These are phyloP conservation scores for Cochlearia excelsa DNA, from an alignment of 345 rosid species.

Conservation along the genomic window DNA sequence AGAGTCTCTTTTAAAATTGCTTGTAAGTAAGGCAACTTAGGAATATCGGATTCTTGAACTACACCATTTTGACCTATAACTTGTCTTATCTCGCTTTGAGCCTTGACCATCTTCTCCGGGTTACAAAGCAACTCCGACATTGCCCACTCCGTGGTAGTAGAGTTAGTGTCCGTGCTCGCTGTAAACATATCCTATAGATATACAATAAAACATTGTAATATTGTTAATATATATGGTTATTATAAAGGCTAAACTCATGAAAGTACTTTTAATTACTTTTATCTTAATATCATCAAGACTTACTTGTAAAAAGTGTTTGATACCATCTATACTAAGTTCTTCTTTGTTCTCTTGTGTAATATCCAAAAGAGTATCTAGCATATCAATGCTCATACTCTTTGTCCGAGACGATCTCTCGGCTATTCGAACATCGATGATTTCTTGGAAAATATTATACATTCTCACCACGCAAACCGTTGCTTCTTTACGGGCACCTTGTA, in stretches of 20 bases:
- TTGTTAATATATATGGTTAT: too few species aligned
- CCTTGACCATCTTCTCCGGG: too few species aligned
- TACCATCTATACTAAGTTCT: constrained; percentile 13
- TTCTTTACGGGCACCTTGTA: constrained; percentile 37
- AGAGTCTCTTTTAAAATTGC: constrained; percentile 30
- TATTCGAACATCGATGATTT: constrained; percentile 30
- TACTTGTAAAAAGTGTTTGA: constrained; percentile 39
- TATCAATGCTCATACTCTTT: constrained; percentile 20
- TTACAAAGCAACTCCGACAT: constrained; percentile 37
- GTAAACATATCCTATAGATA: constrained; percentile 54
- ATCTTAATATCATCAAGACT: too few species aligned
- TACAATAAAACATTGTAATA: not conserved
- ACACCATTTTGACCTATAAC: not conserved
- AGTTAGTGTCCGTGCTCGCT: constrained; percentile 61
- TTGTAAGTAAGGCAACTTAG: constrained; percentile 12
- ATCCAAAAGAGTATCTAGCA: constrained; percentile 41
- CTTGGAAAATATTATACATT: constrained; percentile 30
- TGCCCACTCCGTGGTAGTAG: constrained; percentile 69
- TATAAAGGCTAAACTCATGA: too few species aligned
- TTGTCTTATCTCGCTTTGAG: too few species aligned
- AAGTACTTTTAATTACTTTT: too few species aligned
- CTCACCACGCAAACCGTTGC: constrained; percentile 11
- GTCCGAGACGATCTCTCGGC: constrained; percentile 14
- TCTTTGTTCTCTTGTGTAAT: constrained; percentile 19
- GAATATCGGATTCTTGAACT: constrained; percentile 13